Percentiles rank a stretch among this genome's conserved stretches.
Conservation (phyloP, 2,329 filamentous ascomycete species). For the Botrytis byssoidea region DNA sequence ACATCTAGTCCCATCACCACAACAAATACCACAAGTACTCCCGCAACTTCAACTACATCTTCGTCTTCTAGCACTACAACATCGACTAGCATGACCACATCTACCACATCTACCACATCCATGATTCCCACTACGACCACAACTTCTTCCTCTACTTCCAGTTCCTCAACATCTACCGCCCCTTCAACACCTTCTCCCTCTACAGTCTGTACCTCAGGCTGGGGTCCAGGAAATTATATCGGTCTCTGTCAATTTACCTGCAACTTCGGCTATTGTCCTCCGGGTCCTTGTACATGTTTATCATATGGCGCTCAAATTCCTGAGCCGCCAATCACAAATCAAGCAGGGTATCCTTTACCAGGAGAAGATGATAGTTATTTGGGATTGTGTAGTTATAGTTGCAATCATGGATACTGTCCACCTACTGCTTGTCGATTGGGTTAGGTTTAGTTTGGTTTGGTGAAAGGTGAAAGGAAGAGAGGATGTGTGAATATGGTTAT, state of each 20-base stretch:
- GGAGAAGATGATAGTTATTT: constrained; percentile 42
- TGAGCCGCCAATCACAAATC: constrained; percentile 33
- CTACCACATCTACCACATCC: background rate
- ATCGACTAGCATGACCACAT: background rate
- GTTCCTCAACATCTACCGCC: background rate
- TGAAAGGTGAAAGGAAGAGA: background rate
- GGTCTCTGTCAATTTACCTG: constrained; percentile 41
- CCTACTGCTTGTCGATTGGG: constrained; percentile 12
- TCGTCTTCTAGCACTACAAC: background rate
- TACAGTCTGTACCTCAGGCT: constrained; percentile 30
- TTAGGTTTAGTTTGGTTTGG: background rate
- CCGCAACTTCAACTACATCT: background rate
- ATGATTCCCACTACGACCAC: background rate
- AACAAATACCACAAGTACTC: background rate
- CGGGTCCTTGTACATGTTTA: constrained; percentile 31
- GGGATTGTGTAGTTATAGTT: constrained; percentile 48
- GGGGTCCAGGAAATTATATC: constrained; percentile 39
- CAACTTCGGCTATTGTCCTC: constrained; percentile 33
- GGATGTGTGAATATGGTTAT: background rate
- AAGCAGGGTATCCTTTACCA: constrained; percentile 39
- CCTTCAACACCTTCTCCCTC: constrained; percentile 15
- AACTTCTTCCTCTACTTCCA: constrained; percentile 1
- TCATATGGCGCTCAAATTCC: constrained; percentile 24
- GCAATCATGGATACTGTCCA: constrained; percentile 44
- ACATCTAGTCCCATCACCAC: background rate